Base-by-base conservation (phyloP, 371 early-diverging fungal species). In the Mortierella sp. region DNA sequence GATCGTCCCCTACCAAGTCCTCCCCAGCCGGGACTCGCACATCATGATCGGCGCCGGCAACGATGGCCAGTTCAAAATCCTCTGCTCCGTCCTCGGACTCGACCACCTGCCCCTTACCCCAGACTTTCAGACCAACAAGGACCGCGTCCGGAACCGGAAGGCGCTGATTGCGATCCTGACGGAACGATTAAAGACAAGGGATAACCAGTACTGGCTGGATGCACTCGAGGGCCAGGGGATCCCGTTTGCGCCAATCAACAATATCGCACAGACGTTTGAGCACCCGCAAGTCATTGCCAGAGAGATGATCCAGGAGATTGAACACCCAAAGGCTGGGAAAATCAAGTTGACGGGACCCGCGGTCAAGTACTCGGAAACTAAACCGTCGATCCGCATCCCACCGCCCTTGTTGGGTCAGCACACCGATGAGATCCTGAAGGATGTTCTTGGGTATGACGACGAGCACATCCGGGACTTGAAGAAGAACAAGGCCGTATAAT, bases 11-110 rank as follows among this genome's bases (percentile, higher is more conserved):
- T 98, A 98, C 79, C 95, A 97, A 80, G 94, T 92, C 22, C 92
- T 96, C 58, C 90, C 91, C 0, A 96, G 96, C n/a, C 87, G 83
- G 44, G 94, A 96, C 80, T 93, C 93, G 1, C 89, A 90, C 84
- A 91, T 98, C 53, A 93, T 97, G 87, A 87, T 98, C 53, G 98
- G 97, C 4, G 94, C 95, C 0, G 98, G 97, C 1, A 97, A 96
- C 80, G 95, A 97, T 75, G 84, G 88, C 0, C 97, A 97, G 74
- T 97, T 95, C 85, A 83, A 79, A 48, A 92, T 92, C 44, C 85
- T 96, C 0, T 92, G 92, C 73, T 64, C 78, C 3, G 80, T 80
- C 55, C 77, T 94, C 16, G 89, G 81, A 0, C 76, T 91, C 8
- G 86, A 85, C 0, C 85, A 91, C 26, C 76, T 96, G n/a, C 26